phyloP scores from a whole-genome alignment of 202 grass and related monocot genomes.

The Digitaria exilis region DNA sequence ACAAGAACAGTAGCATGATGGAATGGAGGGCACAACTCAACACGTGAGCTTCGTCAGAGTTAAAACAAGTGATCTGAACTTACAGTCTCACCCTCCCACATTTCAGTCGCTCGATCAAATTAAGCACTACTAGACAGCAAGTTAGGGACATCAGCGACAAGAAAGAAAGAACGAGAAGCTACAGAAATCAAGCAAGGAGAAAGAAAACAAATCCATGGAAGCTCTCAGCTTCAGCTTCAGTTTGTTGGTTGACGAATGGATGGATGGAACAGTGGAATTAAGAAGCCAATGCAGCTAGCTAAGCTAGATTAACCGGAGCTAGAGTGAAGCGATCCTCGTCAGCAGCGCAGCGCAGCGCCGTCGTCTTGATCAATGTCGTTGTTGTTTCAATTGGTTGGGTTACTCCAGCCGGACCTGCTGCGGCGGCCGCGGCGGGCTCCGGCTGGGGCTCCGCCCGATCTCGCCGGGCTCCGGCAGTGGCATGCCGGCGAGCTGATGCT shows the following conservation, averaged over 20 bases:
- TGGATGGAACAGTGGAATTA: conserved; percentile 33
- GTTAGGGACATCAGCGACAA: background rate
- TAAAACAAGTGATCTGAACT: background rate
- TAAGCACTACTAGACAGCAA: conserved; percentile 2
- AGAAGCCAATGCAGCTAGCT: conserved; percentile 39
- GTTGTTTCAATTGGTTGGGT: background rate
- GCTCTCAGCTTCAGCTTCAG: conserved; percentile 22
- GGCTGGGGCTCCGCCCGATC: conserved; percentile 14
- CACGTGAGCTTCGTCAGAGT: background rate
- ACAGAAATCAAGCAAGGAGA: background rate
- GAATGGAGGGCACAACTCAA: background rate
- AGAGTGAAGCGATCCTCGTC: background rate
- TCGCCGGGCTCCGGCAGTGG: conserved; percentile 3
- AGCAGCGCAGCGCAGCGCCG: background rate
- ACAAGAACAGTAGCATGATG: conserved; percentile 8
- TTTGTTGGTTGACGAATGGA: background rate
- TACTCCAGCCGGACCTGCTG: conserved; percentile 54
- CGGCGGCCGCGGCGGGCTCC: conserved; percentile 21
- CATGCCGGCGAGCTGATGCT: background rate
- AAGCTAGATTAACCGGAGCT: conserved; percentile 33
- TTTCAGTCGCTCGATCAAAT: conserved; percentile 16
- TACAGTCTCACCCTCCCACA: conserved; percentile 29
- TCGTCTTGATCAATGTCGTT: conserved; percentile 13
- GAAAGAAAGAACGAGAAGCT: background rate
- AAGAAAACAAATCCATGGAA: conserved; percentile 2